Evolutionary conservation across 1,284 basidiomycete species (phyloP), one percentile per base, ranked within the genome.

Genomic region (Ustilago trichophora): DNA sequence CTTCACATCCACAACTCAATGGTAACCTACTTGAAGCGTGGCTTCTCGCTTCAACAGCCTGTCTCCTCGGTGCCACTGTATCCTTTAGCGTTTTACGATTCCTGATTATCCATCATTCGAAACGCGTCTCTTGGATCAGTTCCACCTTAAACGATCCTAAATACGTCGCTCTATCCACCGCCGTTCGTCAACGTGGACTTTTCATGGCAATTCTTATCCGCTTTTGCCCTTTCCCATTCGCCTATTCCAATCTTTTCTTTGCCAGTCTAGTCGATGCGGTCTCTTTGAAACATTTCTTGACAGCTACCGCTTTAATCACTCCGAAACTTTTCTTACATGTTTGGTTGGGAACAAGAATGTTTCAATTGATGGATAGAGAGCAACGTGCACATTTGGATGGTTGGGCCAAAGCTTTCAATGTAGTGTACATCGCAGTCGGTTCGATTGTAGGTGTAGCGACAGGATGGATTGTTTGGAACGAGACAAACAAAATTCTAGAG

Each of bases 261-360:
- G 60, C 58, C 0, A 57, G 50, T 13, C 29, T 65, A 4, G 56
- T 78, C 18, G 66, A 76, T 22, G 57, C 75, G 1, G 57, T 80
- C 2, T 27, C 59, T 0, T 57, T 72, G 22, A 24, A 38, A 5
- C 60, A 71, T n/a, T 80, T 73, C 36, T 13, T 78, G 16, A n/a
- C 68, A 8, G 73, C 78, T 6, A 75, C 78, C 2, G 52, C 66
- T 10, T 26, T 67, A 11, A 76, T 75, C 36, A 73, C 76, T 5
- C 78, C 78, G 15, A 79, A 78, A 33, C 52, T 80, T n/a, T 40
- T 78, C 16, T 19, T 80, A 11, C 78, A 80, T 37, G 72, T 80
- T 24, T 80, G 72, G 46, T 34, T 80, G 40, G 78, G 78, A 3
- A 69, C 72, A 6, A 46, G 69, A 15, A 67, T 76, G 58, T 78